A percentile compares a stretch with the other conserved stretches of the same genome.
Evolutionary conservation across 805 yeast species (phyloP).

Genomic region (Monosporozyma servazzii): DNA sequence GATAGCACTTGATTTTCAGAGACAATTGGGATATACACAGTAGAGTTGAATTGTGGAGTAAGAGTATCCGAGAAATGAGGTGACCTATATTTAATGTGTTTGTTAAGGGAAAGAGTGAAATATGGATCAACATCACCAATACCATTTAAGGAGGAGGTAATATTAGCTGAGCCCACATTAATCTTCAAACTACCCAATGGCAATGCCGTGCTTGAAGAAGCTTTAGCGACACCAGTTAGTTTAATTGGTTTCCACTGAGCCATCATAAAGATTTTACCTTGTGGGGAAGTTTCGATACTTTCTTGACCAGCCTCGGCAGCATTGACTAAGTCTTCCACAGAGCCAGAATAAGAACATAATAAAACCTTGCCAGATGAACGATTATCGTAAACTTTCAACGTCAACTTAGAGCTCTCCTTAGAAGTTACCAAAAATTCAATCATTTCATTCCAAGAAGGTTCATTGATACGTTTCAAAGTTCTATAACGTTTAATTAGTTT

Average conservation of each 20-base stretch:
- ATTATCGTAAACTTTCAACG: constrained; percentile 52
- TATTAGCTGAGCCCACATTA: constrained; percentile 44
- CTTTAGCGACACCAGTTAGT: constrained; percentile 40
- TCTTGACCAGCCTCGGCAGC: constrained; percentile 39
- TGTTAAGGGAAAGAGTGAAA: constrained; percentile 49
- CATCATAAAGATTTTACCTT: constrained; percentile 45
- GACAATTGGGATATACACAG: constrained; percentile 49
- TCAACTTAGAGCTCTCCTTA: constrained; percentile 46
- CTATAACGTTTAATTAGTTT: constrained; percentile 49
- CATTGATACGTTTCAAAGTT: constrained; percentile 56
- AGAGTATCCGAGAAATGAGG: constrained; percentile 42
- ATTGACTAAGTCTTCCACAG: constrained; percentile 40
- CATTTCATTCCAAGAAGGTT: constrained; percentile 61
- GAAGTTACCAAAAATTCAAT: constrained; percentile 55
- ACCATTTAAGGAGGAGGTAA: constrained; percentile 45
- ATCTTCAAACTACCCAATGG: constrained; percentile 62
- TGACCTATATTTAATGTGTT: constrained; percentile 48
- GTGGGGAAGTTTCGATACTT: constrained; percentile 42
- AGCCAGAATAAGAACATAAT: constrained; percentile 42
- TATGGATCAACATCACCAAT: constrained; percentile 74
- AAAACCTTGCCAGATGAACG: constrained; percentile 37
- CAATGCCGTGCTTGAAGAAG: constrained; percentile 30
- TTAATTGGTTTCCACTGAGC: constrained; percentile 67
- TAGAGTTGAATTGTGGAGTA: constrained; percentile 53
- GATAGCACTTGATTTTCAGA: constrained; percentile 52